Conservation (phyloP, 257 asterid species). For the Nicotiana benthamiana region DNA sequence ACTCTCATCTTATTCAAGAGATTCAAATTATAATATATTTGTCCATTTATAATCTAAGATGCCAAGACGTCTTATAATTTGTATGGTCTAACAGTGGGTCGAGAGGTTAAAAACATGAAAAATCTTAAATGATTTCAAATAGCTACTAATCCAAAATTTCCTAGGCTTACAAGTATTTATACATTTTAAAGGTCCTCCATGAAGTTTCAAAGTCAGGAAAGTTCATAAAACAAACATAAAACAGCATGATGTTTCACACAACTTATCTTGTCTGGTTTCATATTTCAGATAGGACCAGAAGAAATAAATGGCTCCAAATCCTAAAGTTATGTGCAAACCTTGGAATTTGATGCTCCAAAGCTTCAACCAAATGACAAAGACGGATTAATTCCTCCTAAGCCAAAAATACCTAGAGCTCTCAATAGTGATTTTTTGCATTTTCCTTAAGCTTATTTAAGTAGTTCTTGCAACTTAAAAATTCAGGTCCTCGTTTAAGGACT, state of each 20-base stretch:
- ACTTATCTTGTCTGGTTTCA: neutral
- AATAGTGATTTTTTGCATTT: too few relatives aligned
- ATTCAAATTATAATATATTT: neutral
- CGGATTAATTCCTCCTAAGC: too few relatives aligned
- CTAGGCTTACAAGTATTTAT: neutral
- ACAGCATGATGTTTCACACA: neutral
- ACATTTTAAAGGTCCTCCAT: neutral
- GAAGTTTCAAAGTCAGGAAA: neutral
- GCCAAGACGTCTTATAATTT: neutral
- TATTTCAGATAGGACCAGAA: too few relatives aligned
- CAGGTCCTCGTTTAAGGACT: neutral
- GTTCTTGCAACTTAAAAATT: neutral
- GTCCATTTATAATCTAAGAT: neutral
- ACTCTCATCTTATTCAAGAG: neutral
- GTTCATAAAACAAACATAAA: neutral
- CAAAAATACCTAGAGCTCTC: too few relatives aligned
- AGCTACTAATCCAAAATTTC: neutral
- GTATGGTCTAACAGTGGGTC: neutral
- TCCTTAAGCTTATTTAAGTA: too few relatives aligned
- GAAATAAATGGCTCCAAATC: too few relatives aligned
- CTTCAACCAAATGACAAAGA: too few relatives aligned
- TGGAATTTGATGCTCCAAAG: too few relatives aligned
- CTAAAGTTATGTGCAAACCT: too few relatives aligned
- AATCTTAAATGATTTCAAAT: neutral
- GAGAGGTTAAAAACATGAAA: neutral